Evolutionary conservation across 23 red algal species (phyloP).

Genomic region (Gracilariopsis chorda): DNA sequence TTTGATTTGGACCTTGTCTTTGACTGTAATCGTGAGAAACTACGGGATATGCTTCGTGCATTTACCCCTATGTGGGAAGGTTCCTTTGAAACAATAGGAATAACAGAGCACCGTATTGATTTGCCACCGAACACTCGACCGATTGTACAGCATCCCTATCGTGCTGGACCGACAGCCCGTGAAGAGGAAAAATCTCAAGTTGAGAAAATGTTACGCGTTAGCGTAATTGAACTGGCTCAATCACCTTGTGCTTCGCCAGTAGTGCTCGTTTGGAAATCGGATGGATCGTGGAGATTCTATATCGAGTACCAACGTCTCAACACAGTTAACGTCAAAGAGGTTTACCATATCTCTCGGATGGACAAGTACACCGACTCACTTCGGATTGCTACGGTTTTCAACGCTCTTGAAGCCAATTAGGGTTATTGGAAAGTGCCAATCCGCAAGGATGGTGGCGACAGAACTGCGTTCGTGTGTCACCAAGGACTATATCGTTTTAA

Average conservation of each 20-base stretch:
- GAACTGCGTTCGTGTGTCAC: slow-evolving; percentile 21
- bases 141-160: too few species aligned
- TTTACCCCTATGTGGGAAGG: too few species aligned
- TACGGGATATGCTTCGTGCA: too few species aligned
- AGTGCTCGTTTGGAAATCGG: not conserved
- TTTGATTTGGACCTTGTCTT: too few species aligned
- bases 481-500: not conserved
- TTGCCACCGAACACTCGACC: too few species aligned
- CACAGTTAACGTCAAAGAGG: not conserved
- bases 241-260: slow-evolving; percentile 4
- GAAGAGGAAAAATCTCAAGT: too few species aligned
- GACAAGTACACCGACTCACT: slow-evolving; percentile 24
- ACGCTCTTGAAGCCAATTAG: not conserved
- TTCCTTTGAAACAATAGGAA: too few species aligned
- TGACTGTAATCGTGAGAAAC: too few species aligned
- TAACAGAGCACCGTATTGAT: too few species aligned
- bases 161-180: too few species aligned
- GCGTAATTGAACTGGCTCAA: not conserved
- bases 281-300: too few species aligned
- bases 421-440: slow-evolving; percentile 15
- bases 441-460: not conserved
- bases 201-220: too few species aligned
- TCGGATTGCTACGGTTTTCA: not conserved
- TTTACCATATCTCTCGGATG: slow-evolving; percentile 4
- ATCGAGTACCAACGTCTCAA: slow-evolving; percentile 16